phyloP scores from a whole-genome alignment of 2,329 filamentous ascomycete genomes.

The Colletotrichum truncatum region DNA sequence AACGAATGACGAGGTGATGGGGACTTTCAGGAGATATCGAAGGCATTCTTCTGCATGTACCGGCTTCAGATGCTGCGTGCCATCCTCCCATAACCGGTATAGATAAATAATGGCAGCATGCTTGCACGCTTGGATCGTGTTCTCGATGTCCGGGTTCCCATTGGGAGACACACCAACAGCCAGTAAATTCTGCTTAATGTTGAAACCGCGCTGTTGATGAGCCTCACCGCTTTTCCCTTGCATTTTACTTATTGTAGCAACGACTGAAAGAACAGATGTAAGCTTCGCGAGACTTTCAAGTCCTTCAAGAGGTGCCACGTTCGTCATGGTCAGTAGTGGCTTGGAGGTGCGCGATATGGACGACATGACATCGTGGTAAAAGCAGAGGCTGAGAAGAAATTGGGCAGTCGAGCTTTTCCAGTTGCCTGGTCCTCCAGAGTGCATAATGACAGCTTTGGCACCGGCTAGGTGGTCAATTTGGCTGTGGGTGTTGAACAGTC shows the following conservation, averaged over 20 bases:
- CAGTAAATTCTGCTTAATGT: neutral
- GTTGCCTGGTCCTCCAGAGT: constrained; percentile 17
- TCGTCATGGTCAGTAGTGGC: constrained; percentile 36
- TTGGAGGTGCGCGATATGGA: constrained; percentile 38
- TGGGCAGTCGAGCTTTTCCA: constrained; percentile 35
- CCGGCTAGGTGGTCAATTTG: constrained; percentile 40
- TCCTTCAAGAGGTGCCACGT: constrained; percentile 34
- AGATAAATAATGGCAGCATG: constrained; percentile 43
- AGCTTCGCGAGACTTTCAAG: constrained; percentile 33
- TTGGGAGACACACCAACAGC: neutral
- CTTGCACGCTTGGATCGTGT: constrained; percentile 40
- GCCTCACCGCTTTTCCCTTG: constrained; percentile 27
- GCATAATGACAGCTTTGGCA: constrained; percentile 39
- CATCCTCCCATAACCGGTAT: constrained; percentile 38
- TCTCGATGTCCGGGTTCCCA: constrained; percentile 31
- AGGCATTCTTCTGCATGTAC: constrained; percentile 37
- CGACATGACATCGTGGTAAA: constrained; percentile 41
- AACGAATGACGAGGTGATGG: constrained; percentile 38
- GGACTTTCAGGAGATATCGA: constrained; percentile 35
- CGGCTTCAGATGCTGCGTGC: constrained; percentile 30
- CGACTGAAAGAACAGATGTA: constrained; percentile 33
- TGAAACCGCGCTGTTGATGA: neutral
- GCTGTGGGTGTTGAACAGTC: constrained; percentile 39
- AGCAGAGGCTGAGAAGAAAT: constrained; percentile 41
- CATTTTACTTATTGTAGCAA: constrained; percentile 38